Percentiles rank a stretch among this genome's conserved stretches.
Conservation (phyloP, 1,284 basidiomycete species). For the Mycena citricolor region DNA sequence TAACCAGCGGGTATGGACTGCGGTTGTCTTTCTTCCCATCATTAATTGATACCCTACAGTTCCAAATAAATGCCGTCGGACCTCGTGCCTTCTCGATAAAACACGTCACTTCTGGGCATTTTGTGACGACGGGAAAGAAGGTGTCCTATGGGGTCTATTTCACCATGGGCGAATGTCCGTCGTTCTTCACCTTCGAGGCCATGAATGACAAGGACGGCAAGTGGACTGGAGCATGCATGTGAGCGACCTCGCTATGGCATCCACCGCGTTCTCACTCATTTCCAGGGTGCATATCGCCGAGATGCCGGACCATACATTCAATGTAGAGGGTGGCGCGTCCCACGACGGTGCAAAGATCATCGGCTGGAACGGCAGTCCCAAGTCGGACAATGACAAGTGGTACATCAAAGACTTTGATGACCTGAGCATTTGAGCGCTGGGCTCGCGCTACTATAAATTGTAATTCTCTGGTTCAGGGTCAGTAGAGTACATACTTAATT, state of each 20-base stretch:
- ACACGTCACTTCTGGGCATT: conserved; percentile 3
- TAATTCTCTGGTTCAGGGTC: too few relatives aligned
- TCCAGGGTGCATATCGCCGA: conserved; percentile 5
- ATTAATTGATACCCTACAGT: not conserved
- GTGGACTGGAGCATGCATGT: not conserved
- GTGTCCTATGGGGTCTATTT: not conserved
- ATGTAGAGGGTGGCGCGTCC: not conserved
- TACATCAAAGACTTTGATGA: too few relatives aligned
- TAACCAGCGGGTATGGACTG: too few relatives aligned
- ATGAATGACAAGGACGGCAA: not conserved
- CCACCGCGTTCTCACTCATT: too few relatives aligned
- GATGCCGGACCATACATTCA: conserved; percentile 3
- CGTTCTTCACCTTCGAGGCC: not conserved
- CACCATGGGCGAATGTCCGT: not conserved
- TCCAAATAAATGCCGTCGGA: conserved; percentile 3
- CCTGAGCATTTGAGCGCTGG: too few relatives aligned
- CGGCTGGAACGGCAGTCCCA: not conserved
- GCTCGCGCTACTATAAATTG: too few relatives aligned
- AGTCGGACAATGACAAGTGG: too few relatives aligned
- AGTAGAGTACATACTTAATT: too few relatives aligned
- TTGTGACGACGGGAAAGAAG: not conserved
- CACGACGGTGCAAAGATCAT: not conserved
- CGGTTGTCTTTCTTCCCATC: too few relatives aligned
- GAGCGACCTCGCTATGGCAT: too few relatives aligned
- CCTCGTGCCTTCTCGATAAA: conserved; percentile 3